phyloP scores from a whole-genome alignment of 2,329 filamentous ascomycete genomes.

The Scorias spongiosa region DNA sequence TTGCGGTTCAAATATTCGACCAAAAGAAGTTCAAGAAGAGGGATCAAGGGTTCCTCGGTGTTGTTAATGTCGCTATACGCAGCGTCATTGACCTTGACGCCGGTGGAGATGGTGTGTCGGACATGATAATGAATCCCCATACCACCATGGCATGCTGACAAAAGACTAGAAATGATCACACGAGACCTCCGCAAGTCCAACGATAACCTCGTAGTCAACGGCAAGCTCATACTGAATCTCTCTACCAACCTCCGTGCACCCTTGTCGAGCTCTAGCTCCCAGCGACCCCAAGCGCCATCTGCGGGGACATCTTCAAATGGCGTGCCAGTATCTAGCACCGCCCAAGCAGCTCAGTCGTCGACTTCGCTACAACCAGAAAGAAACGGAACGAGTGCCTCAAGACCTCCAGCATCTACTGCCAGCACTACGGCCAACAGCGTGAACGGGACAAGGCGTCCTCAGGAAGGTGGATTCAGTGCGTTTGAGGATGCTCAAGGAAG shows the following conservation, averaged over 20 bases:
- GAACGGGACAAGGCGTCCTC: constrained; percentile 19
- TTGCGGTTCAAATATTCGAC: constrained; percentile 97
- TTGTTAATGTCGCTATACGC: constrained; percentile 92
- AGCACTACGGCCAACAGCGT: constrained; percentile 14
- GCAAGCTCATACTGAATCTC: constrained; percentile 90
- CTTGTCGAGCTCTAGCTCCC: constrained; percentile 36
- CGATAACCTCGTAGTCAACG: constrained; percentile 93
- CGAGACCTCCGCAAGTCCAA: constrained; percentile 94
- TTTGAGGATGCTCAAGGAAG: constrained; percentile 95
- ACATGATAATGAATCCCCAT: neutral
- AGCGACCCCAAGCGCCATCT: constrained; percentile 26
- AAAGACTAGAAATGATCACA: constrained; percentile 72
- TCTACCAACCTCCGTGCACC: constrained; percentile 75
- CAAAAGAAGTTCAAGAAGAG: constrained; percentile 99
- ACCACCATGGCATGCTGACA: constrained; percentile 7
- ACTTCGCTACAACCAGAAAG: constrained; percentile 11
- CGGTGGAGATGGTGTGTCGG: constrained; percentile 68
- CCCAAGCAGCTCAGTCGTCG: constrained; percentile 18
- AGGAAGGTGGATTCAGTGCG: constrained; percentile 53
- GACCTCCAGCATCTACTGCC: constrained; percentile 4
- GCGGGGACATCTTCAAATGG: constrained; percentile 23
- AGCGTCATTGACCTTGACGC: constrained; percentile 83
- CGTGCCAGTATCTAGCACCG: constrained; percentile 22
- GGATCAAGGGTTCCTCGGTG: constrained; percentile 95
- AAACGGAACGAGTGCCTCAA: constrained; percentile 10